phyloP scores from a whole-genome alignment of 2,329 filamentous ascomycete genomes.

The Verticillium nonalfalfae region DNA sequence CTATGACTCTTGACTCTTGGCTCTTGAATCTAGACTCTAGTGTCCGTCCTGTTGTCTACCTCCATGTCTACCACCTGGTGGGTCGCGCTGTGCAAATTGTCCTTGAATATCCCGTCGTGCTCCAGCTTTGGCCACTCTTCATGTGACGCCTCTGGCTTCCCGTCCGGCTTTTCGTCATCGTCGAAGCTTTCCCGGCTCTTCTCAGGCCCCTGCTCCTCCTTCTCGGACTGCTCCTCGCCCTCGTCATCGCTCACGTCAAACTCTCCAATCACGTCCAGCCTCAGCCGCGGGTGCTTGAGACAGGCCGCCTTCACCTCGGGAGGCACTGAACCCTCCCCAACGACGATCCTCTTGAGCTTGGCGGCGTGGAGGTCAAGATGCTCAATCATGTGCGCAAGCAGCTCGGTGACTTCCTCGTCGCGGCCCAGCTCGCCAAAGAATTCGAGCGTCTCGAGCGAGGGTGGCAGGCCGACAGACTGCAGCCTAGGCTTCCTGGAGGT shows the following conservation, averaged over 20 bases:
- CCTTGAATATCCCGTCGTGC: too few relatives aligned
- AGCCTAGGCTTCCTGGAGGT: constrained; percentile 36
- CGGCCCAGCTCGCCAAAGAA: constrained; percentile 38
- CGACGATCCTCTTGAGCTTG: constrained; percentile 29
- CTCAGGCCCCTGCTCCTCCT: not conserved
- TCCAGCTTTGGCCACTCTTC: too few relatives aligned
- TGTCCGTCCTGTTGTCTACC: not conserved
- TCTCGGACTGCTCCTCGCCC: not conserved
- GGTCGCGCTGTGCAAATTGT: not conserved
- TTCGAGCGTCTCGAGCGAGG: constrained; percentile 35
- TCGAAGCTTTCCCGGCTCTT: too few relatives aligned
- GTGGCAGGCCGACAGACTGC: constrained; percentile 39
- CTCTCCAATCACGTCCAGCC: constrained; percentile 24
- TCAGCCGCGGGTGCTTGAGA: constrained; percentile 20
- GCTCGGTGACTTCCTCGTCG: constrained; percentile 39
- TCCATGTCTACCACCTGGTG: not conserved
- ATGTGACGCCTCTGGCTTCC: too few relatives aligned
- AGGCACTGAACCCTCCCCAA: constrained; percentile 27
- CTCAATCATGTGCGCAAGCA: constrained; percentile 33
- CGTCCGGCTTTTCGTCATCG: too few relatives aligned
- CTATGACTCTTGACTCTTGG: not conserved
- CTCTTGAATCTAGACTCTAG: not conserved
- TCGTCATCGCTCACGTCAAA: constrained; percentile 10
- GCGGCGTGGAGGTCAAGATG: constrained; percentile 27
- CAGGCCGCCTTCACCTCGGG: constrained; percentile 26